Evolutionary conservation across 768 basidiomycete species (phyloP).

Genomic region (Heimioporus sp.): DNA sequence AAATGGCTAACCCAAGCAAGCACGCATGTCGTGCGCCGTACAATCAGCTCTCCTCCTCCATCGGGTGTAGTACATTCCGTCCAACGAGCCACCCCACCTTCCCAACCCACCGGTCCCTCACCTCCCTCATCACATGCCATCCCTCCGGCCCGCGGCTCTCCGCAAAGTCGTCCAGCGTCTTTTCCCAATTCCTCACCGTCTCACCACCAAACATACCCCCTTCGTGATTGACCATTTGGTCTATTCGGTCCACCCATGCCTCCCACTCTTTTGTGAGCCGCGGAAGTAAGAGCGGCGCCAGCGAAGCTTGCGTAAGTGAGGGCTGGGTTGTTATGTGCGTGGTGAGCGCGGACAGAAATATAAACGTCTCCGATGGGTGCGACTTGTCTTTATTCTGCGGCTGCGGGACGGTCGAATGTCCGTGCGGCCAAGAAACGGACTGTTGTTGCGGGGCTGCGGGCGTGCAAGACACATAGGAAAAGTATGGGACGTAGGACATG

Average conservation of each 20-base stretch:
- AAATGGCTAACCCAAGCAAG: neutral
- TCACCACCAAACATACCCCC: conserved; percentile 82
- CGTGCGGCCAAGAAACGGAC: conserved; percentile 31
- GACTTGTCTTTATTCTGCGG: conserved; percentile 60
- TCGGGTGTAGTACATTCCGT: conserved; percentile 28
- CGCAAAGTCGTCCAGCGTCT: conserved; percentile 64
- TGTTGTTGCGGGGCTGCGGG: conserved; percentile 15
- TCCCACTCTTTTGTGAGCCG: conserved; percentile 74
- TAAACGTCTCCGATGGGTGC: conserved; percentile 73
- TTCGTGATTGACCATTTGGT: conserved; percentile 64
- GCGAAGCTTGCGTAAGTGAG: conserved; percentile 56
- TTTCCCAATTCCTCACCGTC: conserved; percentile 66
- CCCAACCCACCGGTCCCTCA: conserved; percentile 65
- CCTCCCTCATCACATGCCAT: conserved; percentile 39
- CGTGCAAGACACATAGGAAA: conserved; percentile 53
- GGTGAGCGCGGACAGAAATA: conserved; percentile 66
- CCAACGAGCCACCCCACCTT: conserved; percentile 83
- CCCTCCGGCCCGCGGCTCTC: conserved; percentile 46
- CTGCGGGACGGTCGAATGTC: conserved; percentile 44
- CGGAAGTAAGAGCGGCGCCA: conserved; percentile 57
- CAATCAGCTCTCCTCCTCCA: conserved; percentile 28
- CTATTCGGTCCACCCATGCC: conserved; percentile 71
- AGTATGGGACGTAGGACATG: conserved; percentile 83
- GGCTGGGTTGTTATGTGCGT: conserved; percentile 69
- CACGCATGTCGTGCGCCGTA: neutral